Conservation (phyloP, 1,284 basidiomycete genomes). For the Xerocomus nothofagi region DNA sequence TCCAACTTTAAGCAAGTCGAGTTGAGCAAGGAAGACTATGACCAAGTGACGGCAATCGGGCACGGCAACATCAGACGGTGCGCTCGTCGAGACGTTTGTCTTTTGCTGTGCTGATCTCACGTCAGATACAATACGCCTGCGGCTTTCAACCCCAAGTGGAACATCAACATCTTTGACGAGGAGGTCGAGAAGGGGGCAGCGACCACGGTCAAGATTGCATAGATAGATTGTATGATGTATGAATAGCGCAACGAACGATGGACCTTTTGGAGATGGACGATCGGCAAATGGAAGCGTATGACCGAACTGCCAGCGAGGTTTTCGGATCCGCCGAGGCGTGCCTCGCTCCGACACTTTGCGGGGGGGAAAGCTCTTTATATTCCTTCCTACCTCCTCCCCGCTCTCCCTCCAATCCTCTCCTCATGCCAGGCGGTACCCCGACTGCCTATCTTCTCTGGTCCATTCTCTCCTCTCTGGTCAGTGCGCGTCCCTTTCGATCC, state of each 20-base stretch:
- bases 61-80: conserved; percentile 52
- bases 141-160: conserved; percentile 63
- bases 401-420: conserved; percentile 3
- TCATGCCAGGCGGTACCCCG: conserved; percentile 67
- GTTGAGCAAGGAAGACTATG: conserved; percentile 61
- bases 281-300: background rate
- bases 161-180: conserved; percentile 68
- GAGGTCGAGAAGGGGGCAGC: conserved; percentile 54
- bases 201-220: conserved; percentile 46
- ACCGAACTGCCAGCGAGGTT: background rate
- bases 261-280: too few relatives aligned
- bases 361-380: too few relatives aligned
- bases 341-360: conserved; percentile 17
- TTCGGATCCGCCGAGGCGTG: background rate
- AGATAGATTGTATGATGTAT: conserved; percentile 7
- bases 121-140: conserved; percentile 63
- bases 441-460: conserved; percentile 72
- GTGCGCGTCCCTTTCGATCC: conserved; percentile 21
- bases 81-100: background rate
- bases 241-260: too few relatives aligned
- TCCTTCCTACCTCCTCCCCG: background rate
- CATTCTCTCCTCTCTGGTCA: conserved; percentile 60
- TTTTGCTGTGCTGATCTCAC: background rate
- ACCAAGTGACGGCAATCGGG: conserved; percentile 56
- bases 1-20: conserved; percentile 73